Conservation (phyloP, 352 stramenopile species). For the Phytophthora podocarpi region DNA sequence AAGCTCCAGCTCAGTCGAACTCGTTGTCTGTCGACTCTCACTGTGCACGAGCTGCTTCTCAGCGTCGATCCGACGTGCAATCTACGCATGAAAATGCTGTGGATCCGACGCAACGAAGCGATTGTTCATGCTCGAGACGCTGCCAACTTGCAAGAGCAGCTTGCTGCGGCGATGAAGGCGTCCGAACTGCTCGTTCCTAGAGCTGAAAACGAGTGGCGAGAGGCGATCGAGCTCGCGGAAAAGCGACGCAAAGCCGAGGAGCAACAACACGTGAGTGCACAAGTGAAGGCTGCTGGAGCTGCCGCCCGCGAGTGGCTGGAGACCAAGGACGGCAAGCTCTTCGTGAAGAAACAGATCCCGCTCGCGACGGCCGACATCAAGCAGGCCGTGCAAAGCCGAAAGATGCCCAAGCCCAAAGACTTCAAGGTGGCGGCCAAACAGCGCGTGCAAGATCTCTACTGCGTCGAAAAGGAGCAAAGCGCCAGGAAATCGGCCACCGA, state of each 20-base stretch:
- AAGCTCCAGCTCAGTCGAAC: slow-evolving; percentile 43
- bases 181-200: slow-evolving; percentile 32
- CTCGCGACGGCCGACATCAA: slow-evolving; percentile 57
- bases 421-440: slow-evolving; percentile 49
- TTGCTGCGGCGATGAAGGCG: slow-evolving; percentile 34
- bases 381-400: slow-evolving; percentile 47
- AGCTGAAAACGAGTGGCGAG: slow-evolving; percentile 40
- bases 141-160: slow-evolving; percentile 30
- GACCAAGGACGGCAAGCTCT: slow-evolving; percentile 66
- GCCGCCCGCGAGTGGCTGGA: slow-evolving; percentile 51
- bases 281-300: slow-evolving; percentile 28
- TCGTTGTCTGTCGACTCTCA: slow-evolving; percentile 34
- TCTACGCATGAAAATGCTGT: slow-evolving; percentile 65
- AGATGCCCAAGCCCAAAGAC: slow-evolving; percentile 61
- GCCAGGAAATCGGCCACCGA: slow-evolving; percentile 42
- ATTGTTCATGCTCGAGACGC: slow-evolving; percentile 16
- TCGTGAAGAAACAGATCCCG: slow-evolving; percentile 58
- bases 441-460: slow-evolving; percentile 46
- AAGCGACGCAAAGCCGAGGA: slow-evolving; percentile 42
- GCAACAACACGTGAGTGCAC: slow-evolving; percentile 31
- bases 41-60: slow-evolving; percentile 44
- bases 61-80: slow-evolving; percentile 59
- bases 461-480: slow-evolving; percentile 38
- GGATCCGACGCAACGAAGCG: slow-evolving; percentile 46
- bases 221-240: slow-evolving; percentile 45